A percentile compares a stretch with the other conserved stretches of the same genome.
Evolutionary conservation across 208 protist genomes (phyloP).

Genomic region (Crithidia acanthocephali): DNA sequence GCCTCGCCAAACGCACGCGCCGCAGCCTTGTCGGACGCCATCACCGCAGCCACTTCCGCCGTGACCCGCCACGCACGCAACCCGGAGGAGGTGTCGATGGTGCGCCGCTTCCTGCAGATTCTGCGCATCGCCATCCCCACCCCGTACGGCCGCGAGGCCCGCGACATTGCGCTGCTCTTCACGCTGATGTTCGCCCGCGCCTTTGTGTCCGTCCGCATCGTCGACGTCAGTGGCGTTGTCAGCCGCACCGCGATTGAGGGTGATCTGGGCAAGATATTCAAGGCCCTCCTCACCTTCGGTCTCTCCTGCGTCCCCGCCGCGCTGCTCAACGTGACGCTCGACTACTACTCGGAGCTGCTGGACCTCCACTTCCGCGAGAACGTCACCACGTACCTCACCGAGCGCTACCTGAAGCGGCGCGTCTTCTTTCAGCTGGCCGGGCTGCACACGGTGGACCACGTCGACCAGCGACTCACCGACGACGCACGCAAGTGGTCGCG

Average conservation of each 20-base stretch:
- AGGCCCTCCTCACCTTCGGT: constrained; percentile 36
- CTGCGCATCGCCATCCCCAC: constrained; percentile 59
- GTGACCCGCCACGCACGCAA: not conserved
- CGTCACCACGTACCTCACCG: constrained; percentile 57
- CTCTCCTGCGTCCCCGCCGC: constrained; percentile 50
- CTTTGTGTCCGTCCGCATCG: constrained; percentile 48
- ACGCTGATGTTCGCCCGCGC: constrained; percentile 52
- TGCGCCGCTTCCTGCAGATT: constrained; percentile 39
- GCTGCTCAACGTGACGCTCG: constrained; percentile 56
- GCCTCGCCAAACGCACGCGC: constrained; percentile 7
- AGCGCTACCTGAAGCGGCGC: constrained; percentile 58
- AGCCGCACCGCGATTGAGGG: constrained; percentile 40
- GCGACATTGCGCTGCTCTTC: constrained; percentile 39
- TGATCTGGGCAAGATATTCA: constrained; percentile 33
- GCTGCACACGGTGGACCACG: constrained; percentile 48
- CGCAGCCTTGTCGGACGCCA: not conserved
- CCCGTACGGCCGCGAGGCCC: constrained; percentile 38
- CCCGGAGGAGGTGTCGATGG: constrained; percentile 6
- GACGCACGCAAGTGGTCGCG: constrained; percentile 61
- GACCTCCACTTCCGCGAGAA: constrained; percentile 68
- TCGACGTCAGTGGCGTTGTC: constrained; percentile 35
- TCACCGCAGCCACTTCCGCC: constrained; percentile 1
- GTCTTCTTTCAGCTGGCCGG: constrained; percentile 74
- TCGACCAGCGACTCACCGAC: constrained; percentile 76
- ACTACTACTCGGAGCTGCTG: constrained; percentile 60